Conservation (phyloP, 2,329 filamentous ascomycete genomes). For the Fusarium nodosum region DNA sequence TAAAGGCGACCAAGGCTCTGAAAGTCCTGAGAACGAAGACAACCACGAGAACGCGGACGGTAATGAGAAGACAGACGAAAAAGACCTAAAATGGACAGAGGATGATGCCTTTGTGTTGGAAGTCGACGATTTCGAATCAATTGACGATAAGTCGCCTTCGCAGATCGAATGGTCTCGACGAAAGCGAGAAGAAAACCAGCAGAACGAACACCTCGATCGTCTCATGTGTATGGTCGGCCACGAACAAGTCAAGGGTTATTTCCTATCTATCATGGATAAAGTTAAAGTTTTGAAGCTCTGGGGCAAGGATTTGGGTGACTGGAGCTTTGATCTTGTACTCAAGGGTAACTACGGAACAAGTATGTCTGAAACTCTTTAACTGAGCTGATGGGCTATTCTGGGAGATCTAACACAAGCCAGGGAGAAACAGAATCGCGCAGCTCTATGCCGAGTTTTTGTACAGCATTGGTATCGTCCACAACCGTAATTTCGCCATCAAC, state of each 20-base stretch:
- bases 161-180: background rate
- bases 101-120: too few species aligned
- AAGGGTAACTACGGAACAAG: background rate
- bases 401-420: background rate
- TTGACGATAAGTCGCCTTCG: background rate
- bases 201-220: background rate
- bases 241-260: slow-evolving; percentile 3
- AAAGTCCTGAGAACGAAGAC: too few species aligned
- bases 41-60: too few species aligned
- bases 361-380: background rate
- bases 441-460: slow-evolving; percentile 2
- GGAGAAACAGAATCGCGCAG: slow-evolving; percentile 3
- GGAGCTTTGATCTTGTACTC: slow-evolving; percentile 1
- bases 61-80: too few species aligned
- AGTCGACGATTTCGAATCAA: too few species aligned
- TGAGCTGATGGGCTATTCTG: too few species aligned
- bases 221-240: slow-evolving; percentile 1
- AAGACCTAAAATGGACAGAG: too few species aligned
- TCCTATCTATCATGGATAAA: background rate
- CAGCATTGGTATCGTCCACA: background rate
- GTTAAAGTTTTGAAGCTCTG: background rate
- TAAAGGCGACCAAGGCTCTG: too few species aligned
- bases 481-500: background rate
- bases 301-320: background rate
- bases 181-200: slow-evolving; percentile 1